These are phyloP conservation scores for Verruconis gallopava DNA, from an alignment of 2,329 filamentous ascomycete genomes.

Conservation along the genomic window DNA sequence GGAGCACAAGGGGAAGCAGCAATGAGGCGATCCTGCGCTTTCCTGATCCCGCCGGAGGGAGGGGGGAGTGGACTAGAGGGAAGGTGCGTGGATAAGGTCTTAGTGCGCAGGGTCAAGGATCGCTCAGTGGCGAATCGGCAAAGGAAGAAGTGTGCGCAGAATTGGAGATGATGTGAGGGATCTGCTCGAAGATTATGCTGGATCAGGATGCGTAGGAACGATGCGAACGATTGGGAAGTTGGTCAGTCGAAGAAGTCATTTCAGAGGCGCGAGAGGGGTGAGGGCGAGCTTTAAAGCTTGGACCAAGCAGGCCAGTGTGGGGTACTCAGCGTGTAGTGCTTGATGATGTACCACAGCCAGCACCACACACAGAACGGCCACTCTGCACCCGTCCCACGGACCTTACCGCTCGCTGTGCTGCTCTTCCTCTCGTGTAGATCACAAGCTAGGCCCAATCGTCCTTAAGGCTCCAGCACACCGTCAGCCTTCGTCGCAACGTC, in stretches of 20 bases:
- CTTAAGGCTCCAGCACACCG: no score
- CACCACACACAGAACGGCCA: no score
- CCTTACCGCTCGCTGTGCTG: no score
- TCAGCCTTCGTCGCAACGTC: no score
- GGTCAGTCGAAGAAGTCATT: slow-evolving; percentile 15
- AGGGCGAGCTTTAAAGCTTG: no score
- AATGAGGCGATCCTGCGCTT: not conserved
- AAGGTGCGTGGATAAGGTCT: not conserved
- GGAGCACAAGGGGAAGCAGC: not conserved
- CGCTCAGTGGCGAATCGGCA: slow-evolving; percentile 53
- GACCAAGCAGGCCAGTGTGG: no score
- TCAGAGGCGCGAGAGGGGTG: no score
- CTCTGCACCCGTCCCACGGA: no score
- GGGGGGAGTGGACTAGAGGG: not conserved
- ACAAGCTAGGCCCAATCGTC: no score
- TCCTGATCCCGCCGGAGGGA: not conserved
- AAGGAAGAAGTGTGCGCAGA: slow-evolving; percentile 56
- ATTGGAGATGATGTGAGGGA: slow-evolving; percentile 53
- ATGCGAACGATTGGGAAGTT: slow-evolving; percentile 24
- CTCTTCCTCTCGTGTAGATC: no score
- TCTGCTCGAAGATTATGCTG: slow-evolving; percentile 43
- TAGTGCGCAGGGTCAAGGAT: slow-evolving; percentile 35
- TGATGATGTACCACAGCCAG: no score
- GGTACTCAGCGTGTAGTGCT: no score
- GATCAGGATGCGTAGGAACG: slow-evolving; percentile 33